phyloP scores from a whole-genome alignment of 208 protist genomes.

The Leishmania guyanensis region DNA sequence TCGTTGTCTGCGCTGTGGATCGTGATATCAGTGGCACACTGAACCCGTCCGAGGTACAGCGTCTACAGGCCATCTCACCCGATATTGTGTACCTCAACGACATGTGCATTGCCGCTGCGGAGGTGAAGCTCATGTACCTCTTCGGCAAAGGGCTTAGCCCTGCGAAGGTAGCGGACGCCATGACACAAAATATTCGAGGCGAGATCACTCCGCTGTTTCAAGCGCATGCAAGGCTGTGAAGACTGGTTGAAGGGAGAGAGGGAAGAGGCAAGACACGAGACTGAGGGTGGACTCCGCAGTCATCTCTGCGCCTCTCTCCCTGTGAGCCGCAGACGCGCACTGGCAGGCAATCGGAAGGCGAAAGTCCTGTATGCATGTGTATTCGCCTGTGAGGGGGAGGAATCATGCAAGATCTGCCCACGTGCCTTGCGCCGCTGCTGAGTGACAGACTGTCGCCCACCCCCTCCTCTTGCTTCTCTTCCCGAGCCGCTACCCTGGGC shows the following conservation, averaged over 20 bases:
- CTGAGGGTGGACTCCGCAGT: not conserved
- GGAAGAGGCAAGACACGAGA: not conserved
- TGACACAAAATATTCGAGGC: slow-evolving; percentile 65
- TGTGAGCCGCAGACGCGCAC: not conserved
- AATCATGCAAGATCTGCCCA: not conserved
- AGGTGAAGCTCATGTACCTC: slow-evolving; percentile 82
- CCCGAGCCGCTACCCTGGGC: not conserved
- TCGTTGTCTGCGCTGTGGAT: slow-evolving; percentile 45
- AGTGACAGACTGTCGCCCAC: not conserved
- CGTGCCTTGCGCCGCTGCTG: not conserved
- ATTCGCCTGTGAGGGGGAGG: not conserved
- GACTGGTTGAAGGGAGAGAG: not conserved
- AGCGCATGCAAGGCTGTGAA: not conserved
- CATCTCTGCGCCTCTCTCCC: not conserved
- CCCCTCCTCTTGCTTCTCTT: not conserved
- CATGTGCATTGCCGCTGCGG: slow-evolving; percentile 58
- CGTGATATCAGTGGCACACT: slow-evolving; percentile 50
- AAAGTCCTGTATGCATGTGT: not conserved
- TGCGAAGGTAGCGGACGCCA: slow-evolving; percentile 36
- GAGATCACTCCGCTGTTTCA: slow-evolving; percentile 47
- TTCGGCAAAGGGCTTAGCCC: slow-evolving; percentile 59
- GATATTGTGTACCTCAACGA: slow-evolving; percentile 53
- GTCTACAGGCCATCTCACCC: slow-evolving; percentile 40
- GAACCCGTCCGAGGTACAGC: slow-evolving; percentile 32
- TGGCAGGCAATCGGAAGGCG: not conserved